phyloP scores from a whole-genome alignment of 305 asterid species.

The Euphrasia arctica region DNA sequence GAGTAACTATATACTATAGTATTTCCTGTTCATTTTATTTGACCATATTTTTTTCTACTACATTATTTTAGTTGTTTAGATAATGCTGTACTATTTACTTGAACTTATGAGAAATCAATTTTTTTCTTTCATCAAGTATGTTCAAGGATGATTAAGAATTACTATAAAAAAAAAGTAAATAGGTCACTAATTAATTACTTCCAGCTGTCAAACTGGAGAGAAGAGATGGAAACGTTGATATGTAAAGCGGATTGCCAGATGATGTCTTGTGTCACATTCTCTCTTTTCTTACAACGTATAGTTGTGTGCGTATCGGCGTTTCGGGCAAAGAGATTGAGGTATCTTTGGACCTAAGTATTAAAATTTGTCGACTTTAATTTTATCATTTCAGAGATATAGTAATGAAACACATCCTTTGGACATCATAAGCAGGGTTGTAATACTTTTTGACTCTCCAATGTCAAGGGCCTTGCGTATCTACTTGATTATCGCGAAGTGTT shows the following conservation, averaged over 20 bases:
- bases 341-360: constrained; percentile 1
- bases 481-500: not conserved
- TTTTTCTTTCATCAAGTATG: too few relatives aligned
- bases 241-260: not conserved
- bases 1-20: too few relatives aligned
- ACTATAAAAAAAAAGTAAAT: too few relatives aligned
- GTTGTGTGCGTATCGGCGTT: not conserved
- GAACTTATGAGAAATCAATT: too few relatives aligned
- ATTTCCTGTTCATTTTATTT: too few relatives aligned
- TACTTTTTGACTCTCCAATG: not conserved
- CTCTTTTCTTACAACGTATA: not conserved
- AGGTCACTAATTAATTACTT: too few relatives aligned
- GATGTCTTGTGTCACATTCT: not conserved
- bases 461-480: not conserved
- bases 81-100: too few relatives aligned
- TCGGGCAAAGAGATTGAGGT: not conserved
- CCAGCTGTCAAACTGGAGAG: too few relatives aligned
- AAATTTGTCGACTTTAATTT: not conserved
- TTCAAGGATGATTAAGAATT: too few relatives aligned
- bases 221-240: not conserved
- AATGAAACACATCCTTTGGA: not conserved
- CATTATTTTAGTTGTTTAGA: too few relatives aligned
- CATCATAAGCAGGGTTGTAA: not conserved
- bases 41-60: too few relatives aligned
- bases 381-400: too few relatives aligned